A percentile compares a stretch with the other conserved stretches of the same genome.
Conservation (phyloP, 176 grass and related monocot species). For the Bonia amplexicaulis region DNA sequence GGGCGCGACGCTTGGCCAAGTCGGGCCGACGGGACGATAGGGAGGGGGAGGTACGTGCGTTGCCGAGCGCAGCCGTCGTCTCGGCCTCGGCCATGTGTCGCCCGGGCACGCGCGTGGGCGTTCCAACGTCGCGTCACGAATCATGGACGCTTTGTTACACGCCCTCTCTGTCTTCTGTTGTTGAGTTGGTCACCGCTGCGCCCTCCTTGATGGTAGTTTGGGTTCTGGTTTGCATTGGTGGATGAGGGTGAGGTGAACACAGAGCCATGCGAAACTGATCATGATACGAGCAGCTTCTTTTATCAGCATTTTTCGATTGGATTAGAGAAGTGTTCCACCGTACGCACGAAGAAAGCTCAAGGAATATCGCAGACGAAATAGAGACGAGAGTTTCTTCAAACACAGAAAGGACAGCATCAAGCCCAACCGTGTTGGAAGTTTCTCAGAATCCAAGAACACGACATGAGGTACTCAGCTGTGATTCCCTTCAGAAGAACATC, state of each 20-base stretch:
- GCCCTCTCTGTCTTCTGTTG: too few species aligned
- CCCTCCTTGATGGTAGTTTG: too few species aligned
- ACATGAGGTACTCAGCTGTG: neutral
- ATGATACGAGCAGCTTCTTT: too few species aligned
- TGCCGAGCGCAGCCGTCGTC: neutral
- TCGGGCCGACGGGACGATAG: too few species aligned
- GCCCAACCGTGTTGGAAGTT: neutral
- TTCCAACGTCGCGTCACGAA: neutral
- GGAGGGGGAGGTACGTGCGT: neutral
- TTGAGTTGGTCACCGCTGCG: too few species aligned
- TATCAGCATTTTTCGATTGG: too few species aligned
- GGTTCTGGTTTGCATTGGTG: too few species aligned
- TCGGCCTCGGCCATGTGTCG: neutral
- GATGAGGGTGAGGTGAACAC: too few species aligned
- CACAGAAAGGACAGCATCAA: neutral
- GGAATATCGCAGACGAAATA: neutral
- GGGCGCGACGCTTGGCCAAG: neutral
- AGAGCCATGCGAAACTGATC: too few species aligned
- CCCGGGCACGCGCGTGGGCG: neutral
- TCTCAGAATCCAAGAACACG: neutral
- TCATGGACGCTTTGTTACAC: neutral
- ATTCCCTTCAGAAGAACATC: neutral
- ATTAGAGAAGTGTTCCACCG: neutral
- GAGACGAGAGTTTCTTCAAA: neutral
- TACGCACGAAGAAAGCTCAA: neutral